phyloP scores from a whole-genome alignment of 2,329 filamentous ascomycete species.

The Corinectria fuckeliana region DNA sequence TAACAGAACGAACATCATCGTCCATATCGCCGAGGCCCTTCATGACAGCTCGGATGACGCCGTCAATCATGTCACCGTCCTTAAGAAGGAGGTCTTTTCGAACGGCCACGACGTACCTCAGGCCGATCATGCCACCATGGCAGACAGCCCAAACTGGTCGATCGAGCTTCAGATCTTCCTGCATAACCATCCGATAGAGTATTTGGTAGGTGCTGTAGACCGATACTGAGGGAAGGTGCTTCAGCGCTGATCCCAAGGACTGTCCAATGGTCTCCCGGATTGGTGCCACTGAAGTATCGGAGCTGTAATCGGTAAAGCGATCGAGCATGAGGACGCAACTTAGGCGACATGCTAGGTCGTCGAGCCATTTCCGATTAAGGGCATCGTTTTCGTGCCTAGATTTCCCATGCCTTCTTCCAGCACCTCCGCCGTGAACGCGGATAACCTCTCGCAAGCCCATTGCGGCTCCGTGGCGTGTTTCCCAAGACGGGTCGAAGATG shows the following conservation, averaged over 20 bases:
- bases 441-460: conserved; percentile 93
- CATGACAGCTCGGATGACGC: conserved; percentile 91
- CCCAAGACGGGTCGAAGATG: conserved; percentile 92
- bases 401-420: conserved; percentile 78
- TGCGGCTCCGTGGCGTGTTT: conserved; percentile 92
- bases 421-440: conserved; percentile 87
- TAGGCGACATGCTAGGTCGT: conserved; percentile 92
- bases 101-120: conserved; percentile 94
- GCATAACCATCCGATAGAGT: conserved; percentile 89
- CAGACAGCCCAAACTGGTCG: conserved; percentile 90
- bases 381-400: conserved; percentile 75
- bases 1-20: conserved; percentile 95
- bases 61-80: conserved; percentile 87
- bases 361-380: conserved; percentile 85
- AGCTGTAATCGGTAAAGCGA: conserved; percentile 96
- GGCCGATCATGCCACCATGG: conserved; percentile 96
- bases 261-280: conserved; percentile 96
- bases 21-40: conserved; percentile 90
- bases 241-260: conserved; percentile 86
- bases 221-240: conserved; percentile 78
- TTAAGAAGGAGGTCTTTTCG: conserved; percentile 89
- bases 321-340: conserved; percentile 98
- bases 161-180: conserved; percentile 77
- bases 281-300: conserved; percentile 94
- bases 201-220: conserved; percentile 86